phyloP scores from a whole-genome alignment of 257 asterid genomes.

The Scutellaria baicalensis region DNA sequence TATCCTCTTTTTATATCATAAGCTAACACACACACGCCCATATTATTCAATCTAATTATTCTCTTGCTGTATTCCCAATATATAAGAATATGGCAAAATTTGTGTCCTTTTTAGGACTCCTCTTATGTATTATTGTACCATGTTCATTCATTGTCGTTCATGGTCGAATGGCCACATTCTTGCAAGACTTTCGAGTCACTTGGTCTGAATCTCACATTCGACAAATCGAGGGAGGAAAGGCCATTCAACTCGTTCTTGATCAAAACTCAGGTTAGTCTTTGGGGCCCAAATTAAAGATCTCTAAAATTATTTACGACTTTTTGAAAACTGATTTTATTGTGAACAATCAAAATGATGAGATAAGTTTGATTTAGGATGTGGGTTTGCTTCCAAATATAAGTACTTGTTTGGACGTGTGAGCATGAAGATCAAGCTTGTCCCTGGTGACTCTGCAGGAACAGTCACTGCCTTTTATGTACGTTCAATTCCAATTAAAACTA shows the following conservation, averaged over 20 bases:
- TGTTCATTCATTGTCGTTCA: conserved; percentile 11
- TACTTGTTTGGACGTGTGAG: conserved; percentile 38
- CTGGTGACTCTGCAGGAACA: conserved; percentile 61
- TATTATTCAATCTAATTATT: not conserved
- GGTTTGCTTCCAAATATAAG: conserved; percentile 42
- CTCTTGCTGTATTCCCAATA: not conserved
- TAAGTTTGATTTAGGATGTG: conserved; percentile 26
- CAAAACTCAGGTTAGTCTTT: conserved; percentile 70
- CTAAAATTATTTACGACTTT: too few species aligned
- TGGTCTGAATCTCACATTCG: conserved; percentile 71
- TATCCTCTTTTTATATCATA: not conserved
- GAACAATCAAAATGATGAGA: too few species aligned
- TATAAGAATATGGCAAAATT: conserved; percentile 18
- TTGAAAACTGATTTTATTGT: too few species aligned
- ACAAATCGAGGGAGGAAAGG: conserved; percentile 58
- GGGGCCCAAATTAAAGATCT: too few species aligned
- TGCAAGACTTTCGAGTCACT: conserved; percentile 50
- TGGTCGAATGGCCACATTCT: conserved; percentile 66
- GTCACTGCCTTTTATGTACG: conserved; percentile 58
- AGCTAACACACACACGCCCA: not conserved
- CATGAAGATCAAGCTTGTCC: conserved; percentile 64
- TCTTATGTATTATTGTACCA: conserved; percentile 8
- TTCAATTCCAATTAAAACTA: not conserved
- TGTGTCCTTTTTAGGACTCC: conserved; percentile 6
- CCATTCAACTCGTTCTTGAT: conserved; percentile 74